Evolutionary conservation across 2,329 filamentous ascomycete species (phyloP), one percentile per base, ranked within the genome.

Genomic region (Cryphonectria radicalis): DNA sequence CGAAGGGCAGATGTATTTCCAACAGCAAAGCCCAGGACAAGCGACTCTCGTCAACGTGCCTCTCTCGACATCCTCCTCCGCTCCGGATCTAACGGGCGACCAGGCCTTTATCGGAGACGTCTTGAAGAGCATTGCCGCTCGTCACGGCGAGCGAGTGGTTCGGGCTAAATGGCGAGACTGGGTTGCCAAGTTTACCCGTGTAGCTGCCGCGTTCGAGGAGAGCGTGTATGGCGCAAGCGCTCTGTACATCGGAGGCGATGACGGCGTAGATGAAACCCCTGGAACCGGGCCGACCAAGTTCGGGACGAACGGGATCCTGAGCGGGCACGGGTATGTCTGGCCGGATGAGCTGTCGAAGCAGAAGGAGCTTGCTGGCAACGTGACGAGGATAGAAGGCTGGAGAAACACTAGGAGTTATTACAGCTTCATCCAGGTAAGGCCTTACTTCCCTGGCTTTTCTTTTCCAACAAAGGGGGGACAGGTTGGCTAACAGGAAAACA

Each of bases 291-390:
- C 84, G 35, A 59, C 62, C 55, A 67, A 62, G 65, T 60, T 43
- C 28, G 66, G 46, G 4, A 55, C 59, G 8, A 73, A 63, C 11
- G 72, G 72, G n/a, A 69, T 73, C n/a, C 46, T 73, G 14, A 88
- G 88, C 17, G 95, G 95, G 0, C 96, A 98, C 79, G 96, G 96
- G 57, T 98, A 97, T 79, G 95, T 99, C 46, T 99, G 96, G 96
- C 83, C 92, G 3, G 93, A 97, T 76, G 94, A 98, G 70, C 84
- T 86, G 57, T 87, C 91, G 10, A 95, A 94, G 81, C 88, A 92
- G 76, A 92, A 91, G 76, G 96, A 99, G 81, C 88, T 99, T 53
- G 93, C 94, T 22, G 95, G 94, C 3, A 97, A 97, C 73, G 94
- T 96, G 63, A 94, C 93, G 70, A 88, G 96, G 70, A 97, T 99